Base-by-base conservation (phyloP, 2,329 filamentous ascomycete genomes). In the Sclerotiophoma versabilis region DNA sequence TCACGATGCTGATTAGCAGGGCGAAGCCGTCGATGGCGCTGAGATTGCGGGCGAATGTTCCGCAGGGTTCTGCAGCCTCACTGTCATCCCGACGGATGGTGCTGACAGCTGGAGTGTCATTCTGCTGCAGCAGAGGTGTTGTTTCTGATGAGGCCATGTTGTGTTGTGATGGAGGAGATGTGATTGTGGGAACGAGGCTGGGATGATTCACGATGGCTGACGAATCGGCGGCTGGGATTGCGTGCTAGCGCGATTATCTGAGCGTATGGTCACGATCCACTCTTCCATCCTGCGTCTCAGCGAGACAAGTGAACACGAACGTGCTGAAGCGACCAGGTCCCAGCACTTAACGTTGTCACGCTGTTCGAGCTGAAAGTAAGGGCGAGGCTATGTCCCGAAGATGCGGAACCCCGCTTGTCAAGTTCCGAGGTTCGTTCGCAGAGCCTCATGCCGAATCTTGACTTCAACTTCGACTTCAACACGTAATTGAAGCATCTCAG, bases 1-100 rank as follows among this genome's bases (percentile, higher is more conserved):
- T 86, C 34, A 87, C 84, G 62, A 88, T 86, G 71, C 82, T 84
- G 61, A 87, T 82, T 47, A 87, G 77, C 41, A 88, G 84, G 15
- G 82, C 84, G 60, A 86, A 87, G 15, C 69, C 73, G 36, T 74
- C 70, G 2, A 69, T 42, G 5, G 72, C 66, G 44, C 64, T 50
- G 14, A 75, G 63, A 37, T 65, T 70, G 30, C 64, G 63, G 6
- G 72, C 71, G 48, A 75, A 75, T 2, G 68, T 73, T n/a, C 64
- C 64, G 26, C 50, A 63, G 7, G 62, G 58, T 12, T 57, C 33
- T 5, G 55, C 20, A n/a, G 46, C 26, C 12, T 53, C 53, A n/a
- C 54, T 42, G 5, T 54, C 51, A 10, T 66, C 60, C 48, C 63
- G 56, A 15, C 55, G 57, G 15, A 53, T 29, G 9, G 34, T 32